Conservation (phyloP, 768 basidiomycete species). For the Boletus edulis region DNA sequence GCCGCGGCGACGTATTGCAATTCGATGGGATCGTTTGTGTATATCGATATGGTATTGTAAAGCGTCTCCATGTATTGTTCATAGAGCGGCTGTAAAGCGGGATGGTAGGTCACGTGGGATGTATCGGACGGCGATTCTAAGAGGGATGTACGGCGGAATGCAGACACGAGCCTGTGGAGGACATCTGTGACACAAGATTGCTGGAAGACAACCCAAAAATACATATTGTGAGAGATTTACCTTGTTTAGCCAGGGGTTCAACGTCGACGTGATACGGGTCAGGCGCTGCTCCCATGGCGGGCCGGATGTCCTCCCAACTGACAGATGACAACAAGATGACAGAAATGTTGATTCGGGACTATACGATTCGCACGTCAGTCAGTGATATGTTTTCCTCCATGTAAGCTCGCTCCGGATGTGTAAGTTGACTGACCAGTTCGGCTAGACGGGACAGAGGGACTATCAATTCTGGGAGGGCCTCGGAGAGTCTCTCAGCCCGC, state of each 20-base stretch:
- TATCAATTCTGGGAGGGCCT: conserved; percentile 59
- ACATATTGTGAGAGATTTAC: conserved; percentile 33
- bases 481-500: conserved; percentile 63
- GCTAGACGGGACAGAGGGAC: conserved; percentile 69
- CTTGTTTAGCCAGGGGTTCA: conserved; percentile 51
- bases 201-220: not conserved
- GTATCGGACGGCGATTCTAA: conserved; percentile 2
- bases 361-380: conserved; percentile 22
- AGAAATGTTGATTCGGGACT: conserved; percentile 60
- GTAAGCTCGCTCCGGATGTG: not conserved
- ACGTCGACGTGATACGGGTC: conserved; percentile 71
- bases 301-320: conserved; percentile 72
- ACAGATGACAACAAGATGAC: conserved; percentile 63
- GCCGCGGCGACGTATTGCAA: conserved; percentile 75
- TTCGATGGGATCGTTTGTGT: conserved; percentile 65
- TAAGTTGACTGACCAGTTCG: conserved; percentile 56
- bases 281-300: conserved; percentile 62
- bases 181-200: conserved; percentile 24
- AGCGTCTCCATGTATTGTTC: conserved; percentile 59
- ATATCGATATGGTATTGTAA: conserved; percentile 59
- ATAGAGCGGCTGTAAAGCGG: conserved; percentile 56
- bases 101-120: conserved; percentile 44
- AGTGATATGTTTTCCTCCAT: not conserved
- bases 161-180: conserved; percentile 37
- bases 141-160: conserved; percentile 29